Base-by-base conservation (phyloP, 345 rosid genomes). In the Rubroshorea leprosula region DNA sequence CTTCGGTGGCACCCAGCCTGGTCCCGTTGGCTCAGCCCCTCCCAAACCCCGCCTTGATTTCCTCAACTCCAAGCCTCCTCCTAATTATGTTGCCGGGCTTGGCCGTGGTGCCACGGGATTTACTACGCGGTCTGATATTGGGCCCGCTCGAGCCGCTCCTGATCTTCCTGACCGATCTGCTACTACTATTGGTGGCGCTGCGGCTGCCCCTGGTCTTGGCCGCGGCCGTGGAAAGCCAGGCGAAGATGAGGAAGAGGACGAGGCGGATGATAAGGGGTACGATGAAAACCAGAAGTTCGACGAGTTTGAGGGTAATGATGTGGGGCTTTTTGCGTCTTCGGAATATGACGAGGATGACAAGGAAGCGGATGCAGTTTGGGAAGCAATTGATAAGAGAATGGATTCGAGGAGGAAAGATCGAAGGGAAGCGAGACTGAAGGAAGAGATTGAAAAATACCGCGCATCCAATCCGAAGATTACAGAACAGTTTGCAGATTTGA, bases 41-140 rank as follows among this genome's bases (percentile, higher is more conserved):
- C 74, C 86, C 0, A 85, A 83, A 58, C 89, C 95, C 24, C 95
- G 96, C 26, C 80, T 84, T 6, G 97, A 92, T 15, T 92, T 86
- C 60, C 87, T 92, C 53, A 81, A 84, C 60, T 89, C 94, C 6
- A 89, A 78, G 72, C 97, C 94, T 3, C 91, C 91, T 4, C 51
- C 89, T 0, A 92, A 92, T 16, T 92, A 92, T 57, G 99, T 92
- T 6, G 97, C 97, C n/a, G 95, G 97, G 12, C 74, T 89, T 18
- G 97, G 97, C 7, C 97, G 96, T 73, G 96, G 99, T 23, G 99
- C 99, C 38, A 93, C 96, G 0, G 94, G 99, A 0, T 89, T 93
- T 72, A 89, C 99, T 6, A 93, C 99, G n/a, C 80, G 97, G 2
- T 93, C 97, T 2, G 96, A 92, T 76, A 93, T 92, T 23, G 97